Evolutionary conservation across 2,329 filamentous ascomycete species (phyloP).

Genomic region (Venturia pyrina): DNA sequence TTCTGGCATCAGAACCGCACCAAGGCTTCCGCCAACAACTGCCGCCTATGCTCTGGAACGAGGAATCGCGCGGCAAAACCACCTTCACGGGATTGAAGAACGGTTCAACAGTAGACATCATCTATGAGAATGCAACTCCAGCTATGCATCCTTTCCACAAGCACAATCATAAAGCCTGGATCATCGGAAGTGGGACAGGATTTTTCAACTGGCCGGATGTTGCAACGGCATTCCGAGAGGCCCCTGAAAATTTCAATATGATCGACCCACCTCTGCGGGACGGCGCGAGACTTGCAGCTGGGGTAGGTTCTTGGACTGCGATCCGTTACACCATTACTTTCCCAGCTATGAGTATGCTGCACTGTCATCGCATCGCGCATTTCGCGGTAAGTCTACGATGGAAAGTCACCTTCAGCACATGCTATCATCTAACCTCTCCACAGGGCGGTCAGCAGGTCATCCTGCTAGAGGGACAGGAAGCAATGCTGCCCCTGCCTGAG

Average conservation of each 20-base stretch:
- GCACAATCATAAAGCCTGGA: slow-evolving; percentile 21
- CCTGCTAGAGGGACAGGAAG: slow-evolving; percentile 16
- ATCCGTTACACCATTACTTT: slow-evolving; percentile 16
- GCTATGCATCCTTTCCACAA: slow-evolving; percentile 21
- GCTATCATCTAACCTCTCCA: neutral
- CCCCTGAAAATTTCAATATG: slow-evolving; percentile 15
- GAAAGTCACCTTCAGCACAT: neutral
- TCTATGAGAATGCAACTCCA: slow-evolving; percentile 18
- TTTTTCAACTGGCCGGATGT: slow-evolving; percentile 19
- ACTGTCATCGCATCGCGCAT: slow-evolving; percentile 14
- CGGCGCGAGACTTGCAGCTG: slow-evolving; percentile 10
- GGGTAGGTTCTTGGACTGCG: slow-evolving; percentile 15
- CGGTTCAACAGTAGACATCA: slow-evolving; percentile 20
- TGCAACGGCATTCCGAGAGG: slow-evolving; percentile 14
- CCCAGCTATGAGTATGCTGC: slow-evolving; percentile 17
- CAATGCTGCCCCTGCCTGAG: slow-evolving; percentile 14
- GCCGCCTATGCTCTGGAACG: slow-evolving; percentile 19
- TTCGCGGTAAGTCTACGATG: slow-evolving; percentile 10
- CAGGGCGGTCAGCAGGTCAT: slow-evolving; percentile 15
- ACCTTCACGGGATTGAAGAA: slow-evolving; percentile 13
- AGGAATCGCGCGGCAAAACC: slow-evolving; percentile 28
- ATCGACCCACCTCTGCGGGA: slow-evolving; percentile 15
- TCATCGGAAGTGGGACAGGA: slow-evolving; percentile 19
- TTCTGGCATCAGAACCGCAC: slow-evolving; percentile 21
- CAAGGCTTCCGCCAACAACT: slow-evolving; percentile 20